A percentile compares a stretch with the other conserved stretches of the same genome.
These are phyloP conservation scores for Rhododendron molle DNA, from an alignment of 148 eudicot species.

Conservation along the genomic window DNA sequence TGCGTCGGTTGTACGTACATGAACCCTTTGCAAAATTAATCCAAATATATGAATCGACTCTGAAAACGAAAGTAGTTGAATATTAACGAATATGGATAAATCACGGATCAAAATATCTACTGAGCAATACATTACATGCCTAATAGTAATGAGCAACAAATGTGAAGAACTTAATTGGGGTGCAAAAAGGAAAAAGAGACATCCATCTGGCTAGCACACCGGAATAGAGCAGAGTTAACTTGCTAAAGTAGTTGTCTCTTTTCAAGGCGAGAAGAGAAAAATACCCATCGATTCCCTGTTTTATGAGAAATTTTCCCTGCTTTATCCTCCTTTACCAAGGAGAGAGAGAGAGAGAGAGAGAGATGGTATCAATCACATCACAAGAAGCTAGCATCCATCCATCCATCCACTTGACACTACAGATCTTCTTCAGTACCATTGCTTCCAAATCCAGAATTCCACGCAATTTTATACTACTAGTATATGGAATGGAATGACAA, in stretches of 20 bases:
- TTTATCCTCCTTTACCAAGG: background rate
- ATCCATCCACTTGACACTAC: background rate
- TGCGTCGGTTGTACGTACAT: too few relatives aligned
- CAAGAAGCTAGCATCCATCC: background rate
- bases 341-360: too few relatives aligned
- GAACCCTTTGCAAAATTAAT: too few relatives aligned
- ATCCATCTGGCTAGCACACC: background rate
- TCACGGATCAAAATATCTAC: background rate
- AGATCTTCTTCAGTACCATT: background rate
- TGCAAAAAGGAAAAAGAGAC: background rate
- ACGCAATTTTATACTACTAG: background rate
- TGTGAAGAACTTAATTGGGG: background rate
- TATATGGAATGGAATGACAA: too few relatives aligned
- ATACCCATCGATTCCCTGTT: background rate
- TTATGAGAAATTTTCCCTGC: too few relatives aligned
- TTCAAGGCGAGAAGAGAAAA: background rate
- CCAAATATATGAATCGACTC: too few relatives aligned
- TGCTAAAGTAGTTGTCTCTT: background rate
- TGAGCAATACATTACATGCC: too few relatives aligned
- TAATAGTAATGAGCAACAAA: background rate
- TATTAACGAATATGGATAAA: too few relatives aligned
- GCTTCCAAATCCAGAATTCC: conserved; percentile 8
- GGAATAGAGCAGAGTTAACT: too few relatives aligned
- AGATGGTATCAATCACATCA: conserved; percentile 3
- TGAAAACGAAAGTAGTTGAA: too few relatives aligned